These are phyloP conservation scores for Mitragyna speciosa DNA, from an alignment of 257 asterid genomes.

Conservation along the genomic window DNA sequence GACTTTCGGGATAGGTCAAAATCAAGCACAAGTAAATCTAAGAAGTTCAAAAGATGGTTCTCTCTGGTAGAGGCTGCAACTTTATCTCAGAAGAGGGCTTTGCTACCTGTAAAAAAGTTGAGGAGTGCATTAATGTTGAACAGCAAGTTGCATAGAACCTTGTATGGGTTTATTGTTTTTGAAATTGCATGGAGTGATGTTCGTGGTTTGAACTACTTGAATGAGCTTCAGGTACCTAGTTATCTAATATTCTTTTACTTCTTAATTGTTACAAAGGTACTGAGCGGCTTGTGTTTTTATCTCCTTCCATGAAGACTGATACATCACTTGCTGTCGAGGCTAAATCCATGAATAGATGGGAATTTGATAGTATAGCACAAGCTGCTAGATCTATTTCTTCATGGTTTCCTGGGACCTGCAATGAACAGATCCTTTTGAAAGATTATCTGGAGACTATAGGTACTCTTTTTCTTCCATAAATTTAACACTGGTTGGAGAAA, in stretches of 20 bases:
- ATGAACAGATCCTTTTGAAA: slow-evolving; percentile 60
- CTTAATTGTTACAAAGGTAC: background rate
- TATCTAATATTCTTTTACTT: background rate
- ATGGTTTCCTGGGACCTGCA: slow-evolving; percentile 81
- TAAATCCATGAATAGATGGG: slow-evolving; percentile 94
- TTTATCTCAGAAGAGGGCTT: slow-evolving; percentile 77
- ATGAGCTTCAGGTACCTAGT: slow-evolving; percentile 86
- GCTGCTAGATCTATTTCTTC: slow-evolving; percentile 59
- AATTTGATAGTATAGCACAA: slow-evolving; percentile 80
- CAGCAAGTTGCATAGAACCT: slow-evolving; percentile 83
- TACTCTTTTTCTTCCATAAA: slow-evolving; percentile 19
- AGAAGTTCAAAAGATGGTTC: slow-evolving; percentile 61
- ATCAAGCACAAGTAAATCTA: slow-evolving; percentile 37
- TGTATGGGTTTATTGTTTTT: slow-evolving; percentile 91
- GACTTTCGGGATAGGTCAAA: slow-evolving; percentile 42
- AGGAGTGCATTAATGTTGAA: slow-evolving; percentile 63
- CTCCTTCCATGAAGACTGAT: slow-evolving; percentile 61
- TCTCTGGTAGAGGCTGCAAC: slow-evolving; percentile 65
- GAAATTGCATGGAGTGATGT: slow-evolving; percentile 84
- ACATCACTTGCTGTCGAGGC: slow-evolving; percentile 89
- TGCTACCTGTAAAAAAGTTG: slow-evolving; percentile 86
- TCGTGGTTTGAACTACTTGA: slow-evolving; percentile 86
- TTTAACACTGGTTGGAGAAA: background rate
- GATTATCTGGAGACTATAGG: slow-evolving; percentile 69
- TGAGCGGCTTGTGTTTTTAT: slow-evolving; percentile 4